phyloP scores from a whole-genome alignment of 257 asterid species.

The Forsythia suspensa region DNA sequence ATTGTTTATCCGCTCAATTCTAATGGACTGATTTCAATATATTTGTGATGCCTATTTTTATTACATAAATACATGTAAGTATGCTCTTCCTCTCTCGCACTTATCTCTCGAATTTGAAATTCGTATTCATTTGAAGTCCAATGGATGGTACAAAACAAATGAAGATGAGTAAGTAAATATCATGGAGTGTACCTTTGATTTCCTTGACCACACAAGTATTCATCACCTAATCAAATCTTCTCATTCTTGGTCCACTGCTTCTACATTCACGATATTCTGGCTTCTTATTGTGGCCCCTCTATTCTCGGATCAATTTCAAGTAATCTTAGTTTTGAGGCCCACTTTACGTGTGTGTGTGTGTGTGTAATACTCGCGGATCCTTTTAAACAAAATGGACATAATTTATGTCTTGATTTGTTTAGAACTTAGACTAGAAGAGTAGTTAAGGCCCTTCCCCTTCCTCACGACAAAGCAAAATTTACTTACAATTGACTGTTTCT shows the following conservation, averaged over 20 bases:
- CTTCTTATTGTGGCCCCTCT: neutral
- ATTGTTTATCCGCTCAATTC: neutral
- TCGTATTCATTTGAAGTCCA: neutral
- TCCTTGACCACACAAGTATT: neutral
- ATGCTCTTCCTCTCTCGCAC: neutral
- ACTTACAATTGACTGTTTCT: constrained; percentile 10
- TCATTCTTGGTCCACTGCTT: neutral
- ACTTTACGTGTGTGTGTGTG: too few species aligned
- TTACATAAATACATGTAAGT: neutral
- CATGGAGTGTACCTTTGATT: neutral
- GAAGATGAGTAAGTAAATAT: neutral
- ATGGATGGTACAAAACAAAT: neutral
- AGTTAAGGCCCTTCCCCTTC: neutral
- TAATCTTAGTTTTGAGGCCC: too few species aligned
- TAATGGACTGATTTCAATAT: neutral
- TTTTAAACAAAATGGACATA: neutral
- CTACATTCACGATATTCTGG: neutral
- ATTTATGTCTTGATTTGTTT: neutral
- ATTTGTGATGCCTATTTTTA: neutral
- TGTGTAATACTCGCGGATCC: neutral
- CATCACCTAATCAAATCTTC: neutral
- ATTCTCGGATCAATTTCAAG: neutral
- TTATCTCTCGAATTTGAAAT: neutral
- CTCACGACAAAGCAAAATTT: neutral
- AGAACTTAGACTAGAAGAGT: neutral